These are phyloP conservation scores for Chytriomyces hyalinus DNA, from an alignment of 192 early-diverging fungal species.

Conservation along the genomic window DNA sequence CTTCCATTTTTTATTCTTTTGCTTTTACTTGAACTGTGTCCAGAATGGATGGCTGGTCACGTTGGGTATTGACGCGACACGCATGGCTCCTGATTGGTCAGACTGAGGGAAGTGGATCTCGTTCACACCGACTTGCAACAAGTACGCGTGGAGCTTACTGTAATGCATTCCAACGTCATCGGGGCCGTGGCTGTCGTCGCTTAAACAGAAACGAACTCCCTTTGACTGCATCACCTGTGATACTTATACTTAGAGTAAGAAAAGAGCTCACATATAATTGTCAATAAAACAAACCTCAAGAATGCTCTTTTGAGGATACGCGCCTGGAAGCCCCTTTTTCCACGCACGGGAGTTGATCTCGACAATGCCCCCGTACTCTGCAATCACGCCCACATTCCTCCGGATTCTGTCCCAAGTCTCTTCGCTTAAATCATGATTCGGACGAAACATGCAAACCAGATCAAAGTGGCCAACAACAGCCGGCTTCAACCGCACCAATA, in stretches of 20 bases:
- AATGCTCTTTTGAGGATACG: constrained; percentile 89
- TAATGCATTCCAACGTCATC: constrained; percentile 88
- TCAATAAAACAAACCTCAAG: constrained; percentile 59
- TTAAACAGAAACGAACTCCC: constrained; percentile 80
- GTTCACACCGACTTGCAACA: constrained; percentile 62
- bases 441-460: constrained; percentile 82
- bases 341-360: constrained; percentile 94
- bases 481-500: constrained; percentile 76
- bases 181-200: constrained; percentile 94
- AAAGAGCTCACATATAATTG: background rate
- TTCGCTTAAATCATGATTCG: constrained; percentile 42
- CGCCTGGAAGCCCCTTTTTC: constrained; percentile 83
- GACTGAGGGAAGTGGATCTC: constrained; percentile 14
- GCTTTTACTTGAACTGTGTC: constrained; percentile 5
- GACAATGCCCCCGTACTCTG: constrained; percentile 83
- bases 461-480: constrained; percentile 96
- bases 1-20: background rate
- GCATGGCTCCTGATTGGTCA: background rate
- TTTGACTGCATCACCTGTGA: constrained; percentile 62
- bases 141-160: constrained; percentile 70
- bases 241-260: constrained; percentile 13
- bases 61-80: background rate
- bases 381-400: constrained; percentile 83
- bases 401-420: constrained; percentile 59
- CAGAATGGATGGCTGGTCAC: constrained; percentile 12